Evolutionary conservation across 1,284 basidiomycete genomes (phyloP), one percentile per base, ranked within the genome.

Genomic region (Prillingera fragicola): DNA sequence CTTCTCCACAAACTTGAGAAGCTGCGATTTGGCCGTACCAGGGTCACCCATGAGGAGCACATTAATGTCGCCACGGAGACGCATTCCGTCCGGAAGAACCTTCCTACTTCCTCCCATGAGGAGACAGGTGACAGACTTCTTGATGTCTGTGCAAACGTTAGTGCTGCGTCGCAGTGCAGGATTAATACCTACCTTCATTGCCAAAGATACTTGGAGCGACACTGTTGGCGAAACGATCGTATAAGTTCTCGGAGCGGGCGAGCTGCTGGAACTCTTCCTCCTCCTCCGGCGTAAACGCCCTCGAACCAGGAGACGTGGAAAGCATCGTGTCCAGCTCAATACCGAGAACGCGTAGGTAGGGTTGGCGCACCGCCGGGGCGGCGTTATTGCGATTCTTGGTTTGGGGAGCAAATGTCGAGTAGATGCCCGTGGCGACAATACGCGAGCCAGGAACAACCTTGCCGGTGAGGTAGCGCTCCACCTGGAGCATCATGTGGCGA

Each of bases 31-130:
- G 41, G 94, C 94, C 7, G 94, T 97, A 74, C 94, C 95, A 9
- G 95, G 94, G 69, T 98, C 94, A 73, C 94, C 94, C 32, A 98
- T 79, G 34, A 98, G 73, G 13, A 98, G 75, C 6, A 98, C 94
- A 65, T 98, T 99, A 70, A 99, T 98, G 65, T 99, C 95, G 9
- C 95, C 95, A 69, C 95, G 79, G 35, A 99, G 73, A 25, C 95
- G 80, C 90, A 97, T 95, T 12, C 95, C 92, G 67, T 99, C 95
- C 0, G 95, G 95, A 10, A 99, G 74, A 36, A 97, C 79, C 73
- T 98, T 98, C 73, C 94, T 97, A n/a, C 90, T 94, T 12, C 95
- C 95, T 21, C 95, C 95, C 62, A 98, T 91, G 8, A 99, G 75
- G 12, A 98, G 75, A 69, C 92, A 97, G 0, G 88, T 82, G 36